Base-by-base conservation (phyloP, 2,329 filamentous ascomycete genomes). In the Ophiocordyceps camponoti-saundersi region DNA sequence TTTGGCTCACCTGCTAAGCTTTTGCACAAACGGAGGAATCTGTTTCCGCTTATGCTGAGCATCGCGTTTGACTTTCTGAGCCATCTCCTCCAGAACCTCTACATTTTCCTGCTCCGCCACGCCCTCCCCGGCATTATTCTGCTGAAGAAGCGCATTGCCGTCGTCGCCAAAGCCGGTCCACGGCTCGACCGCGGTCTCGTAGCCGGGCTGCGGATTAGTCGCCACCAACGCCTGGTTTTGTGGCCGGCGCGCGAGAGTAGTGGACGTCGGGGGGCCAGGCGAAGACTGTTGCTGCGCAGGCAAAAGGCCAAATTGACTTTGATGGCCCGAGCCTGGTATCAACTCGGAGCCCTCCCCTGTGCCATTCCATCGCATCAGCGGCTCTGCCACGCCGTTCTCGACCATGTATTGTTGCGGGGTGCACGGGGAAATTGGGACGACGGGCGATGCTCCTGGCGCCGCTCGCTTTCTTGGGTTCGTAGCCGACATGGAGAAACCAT, bases 11-110 rank as follows among this genome's bases (percentile, higher is more conserved):
- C 90, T 96, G 79, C 88, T 94, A 47, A 98, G 67, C 61, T 98
- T 98, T 63, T 95, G 89, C 42, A 98, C 89, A 69, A 98, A 98
- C 0, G 92, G 90, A 1, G 92, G 90, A 12, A 98, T 96, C 58
- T 93, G 85, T 65, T 96, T 96, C 56, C 89, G 74, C 64, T 95
- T 96, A 16, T 82, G 75, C 60, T 89, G 84, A 0, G 89, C 82
- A 49, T 96, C 92, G 59, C 82, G 79, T 68, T 93, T 95, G 10
- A 88, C 88, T 51, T 83, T 70, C 52, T 82, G 73, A 21, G 88
- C 89, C 64, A 80, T 80, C 59, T 83, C 79, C 59, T 94, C 87
- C 50, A 95, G 66, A 47, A 84, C 72, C 51, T 89, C 83, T 49
- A 93, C 73, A 53, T 80, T 86, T 53, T 93, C 81, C 56, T 78